These are phyloP conservation scores for Ophiostoma quercus DNA, from an alignment of 2,329 filamentous ascomycete genomes.

Conservation along the genomic window DNA sequence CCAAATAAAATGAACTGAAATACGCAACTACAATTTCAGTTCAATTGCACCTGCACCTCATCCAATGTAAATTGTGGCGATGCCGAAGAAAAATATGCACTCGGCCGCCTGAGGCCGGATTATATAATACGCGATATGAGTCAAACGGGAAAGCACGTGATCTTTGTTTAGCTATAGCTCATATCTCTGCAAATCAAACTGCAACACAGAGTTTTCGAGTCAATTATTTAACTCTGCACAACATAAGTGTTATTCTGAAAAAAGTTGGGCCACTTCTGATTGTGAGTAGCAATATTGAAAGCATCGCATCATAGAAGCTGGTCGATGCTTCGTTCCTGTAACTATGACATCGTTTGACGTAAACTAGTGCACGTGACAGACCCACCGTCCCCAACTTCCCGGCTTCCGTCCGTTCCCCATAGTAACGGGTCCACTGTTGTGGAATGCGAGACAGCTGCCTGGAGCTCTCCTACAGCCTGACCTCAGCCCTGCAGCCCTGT, in stretches of 20 bases:
- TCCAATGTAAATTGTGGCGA: background rate
- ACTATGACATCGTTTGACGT: conserved; percentile 3
- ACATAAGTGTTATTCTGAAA: too few relatives aligned
- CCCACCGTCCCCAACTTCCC: background rate
- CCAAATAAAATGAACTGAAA: background rate
- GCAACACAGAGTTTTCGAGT: too few relatives aligned
- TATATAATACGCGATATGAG: conserved; percentile 3
- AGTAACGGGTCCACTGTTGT: conserved; percentile 1
- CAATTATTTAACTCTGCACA: too few relatives aligned
- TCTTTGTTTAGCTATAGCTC: background rate
- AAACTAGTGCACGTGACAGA: background rate
- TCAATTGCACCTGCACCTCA: background rate
- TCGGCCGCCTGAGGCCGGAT: background rate
- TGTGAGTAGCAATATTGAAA: background rate
- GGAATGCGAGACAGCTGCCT: conserved; percentile 13
- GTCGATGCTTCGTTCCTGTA: background rate
- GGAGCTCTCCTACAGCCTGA: background rate
- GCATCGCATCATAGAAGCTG: background rate
- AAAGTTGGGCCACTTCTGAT: too few relatives aligned
- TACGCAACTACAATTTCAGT: too few relatives aligned
- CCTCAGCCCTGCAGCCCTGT: conserved; percentile 3
- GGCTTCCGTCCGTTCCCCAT: background rate
- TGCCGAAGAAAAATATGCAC: background rate
- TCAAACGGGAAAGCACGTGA: conserved; percentile 18
- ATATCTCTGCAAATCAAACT: too few relatives aligned